These are phyloP conservation scores for Smittium mucronatum DNA, from an alignment of 371 early-diverging fungal genomes.

Conservation along the genomic window DNA sequence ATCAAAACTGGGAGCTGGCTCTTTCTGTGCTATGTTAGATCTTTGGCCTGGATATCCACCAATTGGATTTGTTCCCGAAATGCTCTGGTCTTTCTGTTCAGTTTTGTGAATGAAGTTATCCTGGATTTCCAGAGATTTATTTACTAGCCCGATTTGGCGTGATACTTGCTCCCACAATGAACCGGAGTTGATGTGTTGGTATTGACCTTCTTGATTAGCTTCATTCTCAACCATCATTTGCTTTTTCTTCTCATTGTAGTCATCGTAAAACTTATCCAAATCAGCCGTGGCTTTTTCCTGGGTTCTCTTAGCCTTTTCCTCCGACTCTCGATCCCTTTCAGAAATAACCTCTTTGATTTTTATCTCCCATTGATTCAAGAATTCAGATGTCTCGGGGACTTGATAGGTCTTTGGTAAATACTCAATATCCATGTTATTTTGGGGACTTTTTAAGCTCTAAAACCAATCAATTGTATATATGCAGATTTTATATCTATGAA, in stretches of 20 bases:
- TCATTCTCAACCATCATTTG: conserved; percentile 58
- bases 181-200: conserved; percentile 47
- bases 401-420: conserved; percentile 4
- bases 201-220: conserved; percentile 28
- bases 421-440: not conserved
- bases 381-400: not conserved
- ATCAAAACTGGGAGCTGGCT: not conserved
- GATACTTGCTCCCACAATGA: conserved; percentile 63
- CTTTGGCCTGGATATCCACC: not conserved
- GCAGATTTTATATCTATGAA: no score
- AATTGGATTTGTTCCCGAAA: not conserved
- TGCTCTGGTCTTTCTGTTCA: not conserved
- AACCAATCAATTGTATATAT: not conserved
- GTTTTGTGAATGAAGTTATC: conserved; percentile 12
- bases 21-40: not conserved
- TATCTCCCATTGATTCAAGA: conserved; percentile 53
- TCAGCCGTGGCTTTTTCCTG: conserved; percentile 60
- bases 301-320: conserved; percentile 52
- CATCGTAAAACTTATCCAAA: conserved; percentile 86
- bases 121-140: conserved; percentile 16
- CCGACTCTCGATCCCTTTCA: conserved; percentile 59
- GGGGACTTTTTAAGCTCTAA: not conserved
- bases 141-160: conserved; percentile 49
- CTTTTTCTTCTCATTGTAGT: conserved; percentile 82
- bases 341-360: conserved; percentile 55